Base-by-base conservation (phyloP, 345 rosid genomes). In the Gossypioides kirkii region DNA sequence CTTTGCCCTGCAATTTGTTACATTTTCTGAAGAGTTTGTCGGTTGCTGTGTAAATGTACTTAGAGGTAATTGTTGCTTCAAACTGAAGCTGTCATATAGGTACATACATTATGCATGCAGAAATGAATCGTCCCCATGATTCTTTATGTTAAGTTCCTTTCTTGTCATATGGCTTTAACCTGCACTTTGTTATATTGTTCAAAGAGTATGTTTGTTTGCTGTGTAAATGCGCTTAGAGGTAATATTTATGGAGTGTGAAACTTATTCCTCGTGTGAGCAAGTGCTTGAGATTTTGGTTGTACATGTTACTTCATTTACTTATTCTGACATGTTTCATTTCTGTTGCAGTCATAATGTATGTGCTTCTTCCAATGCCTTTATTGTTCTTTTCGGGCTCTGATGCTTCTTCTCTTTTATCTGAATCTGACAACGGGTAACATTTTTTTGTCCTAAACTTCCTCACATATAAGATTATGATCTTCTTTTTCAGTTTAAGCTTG, bases 291-390 rank as follows among this genome's bases (percentile, higher is more conserved):
- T 13, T 36, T 73, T 18, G 4, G 16, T 72, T 16, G 14, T 41
- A 25, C 50, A 13, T 25, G 10, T 26, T 46, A 49, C 54, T 26
- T 42, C 17, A 64, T 64, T 62, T 25, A 10, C 68, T 54, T 65
- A 63, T 42, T 28, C 23, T 76, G 56, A 71, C 58, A 23, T 67
- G 23, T 14, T 13, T n/a, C 42, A 8, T 77, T 74, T 54, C 22
- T 74, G 69, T 74, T 83, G 82, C 91, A 95, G 99, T 91, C 6
- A 81, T 95, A 61, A 91, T 87, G 98, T 92, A 89, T 53, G 98
- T 92, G 85, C 83, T 91, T 59, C 94, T 95, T 77, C 99, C 99
- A 0, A 88, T 95, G 98, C 99, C 97, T 10, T 79, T 95, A 74
- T 73, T 95, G 79, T 92, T 95, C 87, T 92, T 95, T 13, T 84